Evolutionary conservation across 2,329 filamentous ascomycete species (phyloP), one percentile per base, ranked within the genome.

Genomic region (Rhexocercosporidium sp.): DNA sequence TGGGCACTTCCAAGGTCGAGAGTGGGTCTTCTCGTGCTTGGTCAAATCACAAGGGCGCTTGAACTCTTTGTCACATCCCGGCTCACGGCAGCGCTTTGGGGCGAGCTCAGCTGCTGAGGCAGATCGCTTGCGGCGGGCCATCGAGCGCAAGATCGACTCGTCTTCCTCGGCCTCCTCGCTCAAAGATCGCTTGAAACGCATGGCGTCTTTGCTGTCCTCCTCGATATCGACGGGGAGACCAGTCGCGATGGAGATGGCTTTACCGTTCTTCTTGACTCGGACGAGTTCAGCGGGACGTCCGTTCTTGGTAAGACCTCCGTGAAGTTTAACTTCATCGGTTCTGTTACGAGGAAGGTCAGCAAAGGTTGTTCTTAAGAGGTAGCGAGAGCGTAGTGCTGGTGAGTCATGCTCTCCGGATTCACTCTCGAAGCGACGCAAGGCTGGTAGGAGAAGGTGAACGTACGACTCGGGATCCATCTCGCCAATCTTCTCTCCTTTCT

Each of bases 11-110:
- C 92, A 97, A 11, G 95, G 96, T 41, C 96, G 92, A 65, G 93
- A 94, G 79, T 99, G 96, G 0, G 95, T 98, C 85, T 98, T 99
- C 82, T 97, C 92, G 81, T 99, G 96, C 84, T 98, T 98, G 72
- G 94, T 97, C 67, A 98, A 84, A 79, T 99, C 96, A 80, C 96
- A 98, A n/a, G 93, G 93, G 69, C 96, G 90, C 81, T 96, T 96
- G 83, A 98, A 98, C 79, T 95, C 89, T 82, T 97, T 97, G 79
- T 88, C 89, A 82, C 95, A 98, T 47, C 88, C 87, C 5, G 84
- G 83, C 77, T 94, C 88, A 70, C 86, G 86, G 84, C 93, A 97
- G 74, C 88, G 88, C 81, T 95, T 90, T 65, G 88, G 91, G 57
- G 92, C 89, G 59, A 95, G 88, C 79, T 96, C 91, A 80, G 95